Conservation (phyloP, 2,329 filamentous ascomycete genomes). For the Elsinoe perseae region DNA sequence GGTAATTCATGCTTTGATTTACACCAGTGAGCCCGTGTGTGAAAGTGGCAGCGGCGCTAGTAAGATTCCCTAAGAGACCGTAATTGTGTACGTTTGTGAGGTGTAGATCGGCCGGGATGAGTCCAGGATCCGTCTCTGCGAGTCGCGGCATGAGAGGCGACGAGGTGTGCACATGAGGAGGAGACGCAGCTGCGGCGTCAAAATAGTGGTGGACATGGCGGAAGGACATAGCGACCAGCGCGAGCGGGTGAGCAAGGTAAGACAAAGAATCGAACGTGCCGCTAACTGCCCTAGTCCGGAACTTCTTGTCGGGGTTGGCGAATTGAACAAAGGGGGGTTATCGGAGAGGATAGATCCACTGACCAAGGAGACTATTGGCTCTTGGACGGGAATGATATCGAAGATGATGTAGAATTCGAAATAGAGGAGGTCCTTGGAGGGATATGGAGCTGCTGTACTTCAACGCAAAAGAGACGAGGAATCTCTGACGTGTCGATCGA, state of each 20-base stretch:
- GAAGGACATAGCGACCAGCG: slow-evolving; percentile 20
- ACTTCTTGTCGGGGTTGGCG: slow-evolving; percentile 9
- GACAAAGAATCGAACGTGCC: slow-evolving; percentile 14
- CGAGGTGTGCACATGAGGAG: slow-evolving; percentile 13
- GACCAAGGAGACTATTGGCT: slow-evolving; percentile 15
- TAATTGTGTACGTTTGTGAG: slow-evolving; percentile 16
- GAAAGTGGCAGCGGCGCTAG: slow-evolving; percentile 23
- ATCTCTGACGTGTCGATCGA: background rate
- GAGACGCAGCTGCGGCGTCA: slow-evolving; percentile 11
- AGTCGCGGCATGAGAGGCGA: slow-evolving; percentile 5
- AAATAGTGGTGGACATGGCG: slow-evolving; percentile 18
- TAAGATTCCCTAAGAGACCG: slow-evolving; percentile 18
- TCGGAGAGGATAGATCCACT: slow-evolving; percentile 5
- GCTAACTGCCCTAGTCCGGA: slow-evolving; percentile 18
- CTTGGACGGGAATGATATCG: slow-evolving; percentile 3
- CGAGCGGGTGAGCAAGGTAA: slow-evolving; percentile 7
- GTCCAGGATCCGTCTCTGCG: slow-evolving; percentile 6
- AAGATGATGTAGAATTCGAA: background rate
- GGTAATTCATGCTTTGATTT: slow-evolving; percentile 40
- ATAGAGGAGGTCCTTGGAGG: background rate
- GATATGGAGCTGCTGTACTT: slow-evolving; percentile 3
- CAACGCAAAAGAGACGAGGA: background rate
- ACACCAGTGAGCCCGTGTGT: slow-evolving; percentile 42
- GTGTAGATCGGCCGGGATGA: background rate
- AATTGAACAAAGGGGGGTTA: slow-evolving; percentile 16